Percentiles rank a stretch among this genome's conserved stretches.
phyloP scores from a whole-genome alignment of 2,329 filamentous ascomycete genomes.

The Talaromyces sp. region DNA sequence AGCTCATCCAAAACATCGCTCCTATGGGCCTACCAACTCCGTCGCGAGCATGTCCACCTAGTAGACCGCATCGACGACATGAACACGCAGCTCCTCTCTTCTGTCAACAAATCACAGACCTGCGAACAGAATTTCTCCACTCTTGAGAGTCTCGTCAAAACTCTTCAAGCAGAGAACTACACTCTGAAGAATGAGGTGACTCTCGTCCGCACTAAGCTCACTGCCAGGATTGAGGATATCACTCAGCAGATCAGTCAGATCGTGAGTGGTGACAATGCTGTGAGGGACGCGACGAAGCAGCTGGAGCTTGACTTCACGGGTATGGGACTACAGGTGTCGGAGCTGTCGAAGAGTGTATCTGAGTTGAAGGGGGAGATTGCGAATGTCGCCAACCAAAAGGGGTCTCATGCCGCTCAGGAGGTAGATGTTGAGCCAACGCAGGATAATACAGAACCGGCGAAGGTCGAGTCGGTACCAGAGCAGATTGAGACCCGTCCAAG shows the following conservation, averaged over 20 bases:
- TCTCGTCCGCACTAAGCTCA: slow-evolving; percentile 7
- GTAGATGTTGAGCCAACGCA: background rate
- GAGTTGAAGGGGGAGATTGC: slow-evolving; percentile 2
- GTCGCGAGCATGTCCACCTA: slow-evolving; percentile 37
- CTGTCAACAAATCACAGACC: slow-evolving; percentile 12
- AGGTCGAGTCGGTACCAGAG: background rate
- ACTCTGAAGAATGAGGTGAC: slow-evolving; percentile 18
- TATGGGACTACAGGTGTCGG: slow-evolving; percentile 7
- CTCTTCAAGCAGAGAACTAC: slow-evolving; percentile 19
- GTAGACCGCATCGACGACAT: slow-evolving; percentile 29
- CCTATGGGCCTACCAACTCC: slow-evolving; percentile 43
- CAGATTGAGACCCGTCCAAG: background rate
- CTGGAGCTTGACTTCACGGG: slow-evolving; percentile 1
- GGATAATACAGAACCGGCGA: background rate
- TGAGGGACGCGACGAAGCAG: background rate
- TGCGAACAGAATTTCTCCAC: slow-evolving; percentile 12
- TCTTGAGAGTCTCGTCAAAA: slow-evolving; percentile 17
- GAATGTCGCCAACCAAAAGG: background rate
- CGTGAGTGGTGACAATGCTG: background rate
- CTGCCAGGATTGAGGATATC: slow-evolving; percentile 12
- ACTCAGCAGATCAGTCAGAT: slow-evolving; percentile 13
- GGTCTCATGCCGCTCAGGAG: background rate
- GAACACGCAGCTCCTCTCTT: slow-evolving; percentile 21
- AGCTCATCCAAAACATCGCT: slow-evolving; percentile 26
- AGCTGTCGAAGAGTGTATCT: slow-evolving; percentile 5